Base-by-base conservation (phyloP, 208 protist species). In the Crithidia acanthocephali region DNA sequence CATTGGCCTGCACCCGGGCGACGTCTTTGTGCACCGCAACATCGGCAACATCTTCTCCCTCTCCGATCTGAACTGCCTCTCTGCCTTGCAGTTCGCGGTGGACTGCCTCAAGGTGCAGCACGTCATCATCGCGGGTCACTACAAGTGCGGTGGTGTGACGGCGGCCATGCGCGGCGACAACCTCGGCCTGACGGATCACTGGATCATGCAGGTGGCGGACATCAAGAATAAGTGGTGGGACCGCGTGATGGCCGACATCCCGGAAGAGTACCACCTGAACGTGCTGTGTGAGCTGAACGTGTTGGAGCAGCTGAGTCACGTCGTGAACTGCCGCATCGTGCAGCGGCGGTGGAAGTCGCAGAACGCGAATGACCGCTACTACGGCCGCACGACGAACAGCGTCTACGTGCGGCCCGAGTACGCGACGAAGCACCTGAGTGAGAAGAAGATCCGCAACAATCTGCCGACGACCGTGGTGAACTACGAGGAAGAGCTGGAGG, bases 11-110 rank as follows among this genome's bases (percentile, higher is more conserved):
- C 83, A 92, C 52, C 88, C 88, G 9, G 96, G 95, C 52, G 87
- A 98, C 62, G 74, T 98, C 25, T 98, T 98, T 81, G 94, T 98
- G 40, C 95, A 98, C 68, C 83, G 97, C 35, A 98, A 98, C 80
- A 91, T 98, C 45, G 97, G 92, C 44, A 98, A 98, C 74, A 88
- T 98, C 23, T 87, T 97, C 13, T 85, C 72, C 58, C 87, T 95
- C 69, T 91, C 86, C 13, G 95, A 98, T 68, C 69, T 98, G 10
- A 98, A 98, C 83, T 80, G 75, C 20, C 83, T 98, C 1, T 87
- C 94, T 0, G 95, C 96, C 10, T 62, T 98, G n/a, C 91, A 98
- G 75, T 98, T 95, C 77, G 95, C 95, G 4, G 91, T 98, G 23
- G 93, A 97, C 23, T 88, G 96, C 35, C 79, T 98, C 11, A 86